Evolutionary conservation across 2,329 filamentous ascomycete genomes (phyloP).

Genomic region (Hypomyces perniciosus): DNA sequence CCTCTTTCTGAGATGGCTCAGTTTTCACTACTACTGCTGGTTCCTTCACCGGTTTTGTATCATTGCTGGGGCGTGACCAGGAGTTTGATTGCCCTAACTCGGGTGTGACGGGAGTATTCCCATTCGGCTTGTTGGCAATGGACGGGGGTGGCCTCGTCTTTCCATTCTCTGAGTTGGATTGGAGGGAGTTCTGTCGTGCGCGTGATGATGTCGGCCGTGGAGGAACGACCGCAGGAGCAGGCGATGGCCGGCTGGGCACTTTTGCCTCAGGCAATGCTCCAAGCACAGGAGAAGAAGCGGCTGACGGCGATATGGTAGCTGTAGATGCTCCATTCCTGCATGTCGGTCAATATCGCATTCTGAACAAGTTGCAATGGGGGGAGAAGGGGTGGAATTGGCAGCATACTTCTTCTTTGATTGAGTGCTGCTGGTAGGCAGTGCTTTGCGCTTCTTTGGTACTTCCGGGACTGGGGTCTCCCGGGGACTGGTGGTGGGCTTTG

Average conservation of each 20-base stretch:
- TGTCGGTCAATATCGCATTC: slow-evolving; percentile 14
- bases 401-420: slow-evolving; percentile 73
- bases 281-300: slow-evolving; percentile 70
- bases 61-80: slow-evolving; percentile 24
- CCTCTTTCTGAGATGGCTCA: slow-evolving; percentile 27
- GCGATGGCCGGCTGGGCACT: slow-evolving; percentile 48
- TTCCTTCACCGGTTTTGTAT: slow-evolving; percentile 50
- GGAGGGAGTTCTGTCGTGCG: slow-evolving; percentile 68
- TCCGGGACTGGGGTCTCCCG: slow-evolving; percentile 63
- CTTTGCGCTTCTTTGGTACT: slow-evolving; percentile 67
- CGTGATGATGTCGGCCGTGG: slow-evolving; percentile 63
- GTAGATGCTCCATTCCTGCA: slow-evolving; percentile 26
- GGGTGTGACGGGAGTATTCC: slow-evolving; percentile 33
- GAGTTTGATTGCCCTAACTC: slow-evolving; percentile 30
- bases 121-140: slow-evolving; percentile 56
- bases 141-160: slow-evolving; percentile 52
- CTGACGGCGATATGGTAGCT: slow-evolving; percentile 58
- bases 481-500: slow-evolving; percentile 56
- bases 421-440: slow-evolving; percentile 56
- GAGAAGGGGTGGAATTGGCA: neutral
- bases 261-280: slow-evolving; percentile 60
- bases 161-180: slow-evolving; percentile 50
- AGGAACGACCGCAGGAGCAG: slow-evolving; percentile 48
- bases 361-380: neutral
- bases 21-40: slow-evolving; percentile 27